Percentiles rank a stretch among this genome's conserved stretches.
phyloP scores from a whole-genome alignment of 139 green algal species.

The Chlorella sp. region DNA sequence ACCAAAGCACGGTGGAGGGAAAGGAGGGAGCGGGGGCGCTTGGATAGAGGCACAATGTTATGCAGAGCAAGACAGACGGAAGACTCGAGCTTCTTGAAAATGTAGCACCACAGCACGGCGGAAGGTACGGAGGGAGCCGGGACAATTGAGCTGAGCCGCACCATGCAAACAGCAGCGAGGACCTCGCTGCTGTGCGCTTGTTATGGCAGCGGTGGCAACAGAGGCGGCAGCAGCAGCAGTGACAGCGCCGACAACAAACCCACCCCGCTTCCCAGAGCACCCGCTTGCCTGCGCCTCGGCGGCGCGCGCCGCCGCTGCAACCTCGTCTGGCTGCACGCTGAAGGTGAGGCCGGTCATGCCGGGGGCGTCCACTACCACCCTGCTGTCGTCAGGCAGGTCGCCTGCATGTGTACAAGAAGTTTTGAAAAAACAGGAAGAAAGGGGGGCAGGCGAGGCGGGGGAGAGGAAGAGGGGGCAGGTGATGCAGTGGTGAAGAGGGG shows the following conservation, averaged over 20 bases:
- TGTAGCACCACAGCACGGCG: background rate
- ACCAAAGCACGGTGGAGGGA: too few species aligned
- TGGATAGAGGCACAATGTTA: background rate
- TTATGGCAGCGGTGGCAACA: too few species aligned
- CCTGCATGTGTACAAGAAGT: constrained; percentile 31
- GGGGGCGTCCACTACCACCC: constrained; percentile 45
- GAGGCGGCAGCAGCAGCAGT: background rate
- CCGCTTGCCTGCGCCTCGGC: background rate
- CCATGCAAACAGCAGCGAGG: too few species aligned
- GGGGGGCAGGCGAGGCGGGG: background rate
- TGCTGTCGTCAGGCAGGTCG: constrained; percentile 60
- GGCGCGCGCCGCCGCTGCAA: constrained; percentile 25
- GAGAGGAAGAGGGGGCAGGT: background rate
- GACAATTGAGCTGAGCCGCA: too few species aligned
- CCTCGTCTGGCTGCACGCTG: constrained; percentile 38
- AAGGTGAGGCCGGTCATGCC: constrained; percentile 37
- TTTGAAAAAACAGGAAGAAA: too few species aligned
- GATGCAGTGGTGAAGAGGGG: background rate
- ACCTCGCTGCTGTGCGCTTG: too few species aligned
- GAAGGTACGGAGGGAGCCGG: too few species aligned
- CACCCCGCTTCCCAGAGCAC: too few species aligned
- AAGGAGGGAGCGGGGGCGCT: too few species aligned
- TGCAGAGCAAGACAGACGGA: too few species aligned
- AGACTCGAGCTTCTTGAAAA: too few species aligned
- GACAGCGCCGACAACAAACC: too few species aligned